Evolutionary conservation across 1,284 basidiomycete genomes (phyloP), one percentile per base, ranked within the genome.

Genomic region (Ceratobasidium sp.): DNA sequence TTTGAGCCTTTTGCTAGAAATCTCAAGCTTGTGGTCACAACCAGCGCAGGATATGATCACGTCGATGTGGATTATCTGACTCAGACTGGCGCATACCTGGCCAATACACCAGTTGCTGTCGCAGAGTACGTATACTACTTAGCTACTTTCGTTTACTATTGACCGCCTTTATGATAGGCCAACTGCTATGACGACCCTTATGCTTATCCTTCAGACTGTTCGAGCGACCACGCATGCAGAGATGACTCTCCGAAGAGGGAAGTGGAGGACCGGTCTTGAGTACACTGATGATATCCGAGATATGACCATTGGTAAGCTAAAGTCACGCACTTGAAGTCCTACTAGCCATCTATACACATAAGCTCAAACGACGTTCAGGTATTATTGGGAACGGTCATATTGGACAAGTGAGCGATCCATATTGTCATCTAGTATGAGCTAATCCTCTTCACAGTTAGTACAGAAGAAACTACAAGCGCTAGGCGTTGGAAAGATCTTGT

Each of bases 321-420:
- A 41, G 13, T 16, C 14, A 37, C 22, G 27, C 11, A 39, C 34
- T 22, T 34, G n/a, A 41, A 68, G 46, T 34, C 16, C 34, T n/a
- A n/a, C n/a, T n/a, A 49, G 65, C 34, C 5, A 53, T 48, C 39
- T 1, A 41, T 29, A 43, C 61, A 54, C 31, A 64, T 69, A 77
- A 51, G 51, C 62, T 34, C 61, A 69, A 19, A 74, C 72, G 48
- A 22, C 75, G 41, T 49, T 49, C 76, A 51, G 78, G 78, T 19
- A 78, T 79, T 64, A 46, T 79, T 58, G 78, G 78, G n/a, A 76
- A 78, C 69, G 78, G 78, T 2, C 76, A 46, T 14, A 79, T 79
- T 41, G 78, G 78, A 58, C 78, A 78, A 71, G 78, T 79, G 22
- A 22, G 73, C 71, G n/a, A n/a, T 22, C 59, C 27, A 8, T 14